Base-by-base conservation (phyloP, 805 yeast genomes). In the Candida montana region DNA sequence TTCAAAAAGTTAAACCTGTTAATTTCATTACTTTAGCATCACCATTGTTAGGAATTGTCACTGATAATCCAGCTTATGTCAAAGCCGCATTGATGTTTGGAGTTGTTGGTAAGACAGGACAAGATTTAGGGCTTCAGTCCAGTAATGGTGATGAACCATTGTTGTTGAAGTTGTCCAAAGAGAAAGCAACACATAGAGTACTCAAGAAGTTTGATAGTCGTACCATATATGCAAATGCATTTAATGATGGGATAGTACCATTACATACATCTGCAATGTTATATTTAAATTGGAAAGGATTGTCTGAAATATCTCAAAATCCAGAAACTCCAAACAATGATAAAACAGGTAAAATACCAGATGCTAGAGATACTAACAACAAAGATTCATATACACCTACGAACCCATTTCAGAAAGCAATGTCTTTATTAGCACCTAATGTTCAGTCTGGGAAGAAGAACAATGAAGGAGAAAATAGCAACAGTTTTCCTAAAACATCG, bases 201-300 rank as follows among this genome's bases (percentile, higher is more conserved):
- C 61, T 85, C 39, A 71, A 72, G 44, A 62, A 58, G 46, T 85
- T 85, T 56, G 67, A 62, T 39, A 68, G 83, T 41, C 66, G 95
- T 53, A 83, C 91, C 0, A 61, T 83, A 2, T 85, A 85, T 58
- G 89, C 91, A 1, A 85, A 85, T 58, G 79, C 81, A 0, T 61
- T 79, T 5, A 81, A 85, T 57, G 95, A 85, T 62, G 95, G 93
- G 2, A 81, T 85, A 28, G 95, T 85, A 0, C 93, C 95, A 0
- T 65, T 85, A 40, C 69, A 90, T 43, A 82, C 93, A 0, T 72
- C 88, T 0, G 80, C 88, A 0, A 57, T 85, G 39, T 61, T 85
- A 20, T 85, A 74, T 55, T 49, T 85, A 23, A 91, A 85, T 57
- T 82, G 59, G 59, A 50, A 52, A 32, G 53, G 54, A 2, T 30